Conservation (phyloP, 2,329 filamentous ascomycete species). For the Penicillium glabrum region DNA sequence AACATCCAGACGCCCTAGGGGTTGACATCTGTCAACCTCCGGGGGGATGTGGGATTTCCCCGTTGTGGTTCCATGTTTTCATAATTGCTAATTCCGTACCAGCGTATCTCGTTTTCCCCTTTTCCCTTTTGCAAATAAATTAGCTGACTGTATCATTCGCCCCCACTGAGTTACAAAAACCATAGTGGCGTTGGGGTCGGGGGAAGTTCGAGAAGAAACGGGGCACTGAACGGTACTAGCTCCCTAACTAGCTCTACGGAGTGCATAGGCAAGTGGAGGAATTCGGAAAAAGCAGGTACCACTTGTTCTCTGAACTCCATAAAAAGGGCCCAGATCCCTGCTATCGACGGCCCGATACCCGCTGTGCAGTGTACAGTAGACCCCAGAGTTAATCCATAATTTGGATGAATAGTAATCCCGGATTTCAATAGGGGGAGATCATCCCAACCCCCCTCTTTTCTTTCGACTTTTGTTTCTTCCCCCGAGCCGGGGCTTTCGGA, state of each 20-base stretch:
- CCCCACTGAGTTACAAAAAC: background rate
- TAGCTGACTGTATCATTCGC: background rate
- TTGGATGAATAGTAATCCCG: too few relatives aligned
- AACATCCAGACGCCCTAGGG: background rate
- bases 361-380: slow-evolving; percentile 26
- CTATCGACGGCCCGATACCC: slow-evolving; percentile 30
- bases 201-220: slow-evolving; percentile 17
- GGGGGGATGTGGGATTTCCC: background rate
- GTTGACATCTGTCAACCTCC: background rate
- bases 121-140: background rate
- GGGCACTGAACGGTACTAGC: background rate
- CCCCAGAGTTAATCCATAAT: background rate
- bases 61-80: background rate
- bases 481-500: background rate
- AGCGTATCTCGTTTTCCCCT: background rate
- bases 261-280: too few relatives aligned
- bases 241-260: too few relatives aligned
- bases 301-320: slow-evolving; percentile 1
- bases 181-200: background rate
- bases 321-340: slow-evolving; percentile 21
- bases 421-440: background rate
- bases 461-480: background rate
- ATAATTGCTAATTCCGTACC: background rate
- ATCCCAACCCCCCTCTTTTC: background rate
- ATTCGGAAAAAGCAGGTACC: background rate